These are phyloP conservation scores for Nelumbo lutea DNA, from an alignment of 164 flowering plant genomes.

Conservation along the genomic window DNA sequence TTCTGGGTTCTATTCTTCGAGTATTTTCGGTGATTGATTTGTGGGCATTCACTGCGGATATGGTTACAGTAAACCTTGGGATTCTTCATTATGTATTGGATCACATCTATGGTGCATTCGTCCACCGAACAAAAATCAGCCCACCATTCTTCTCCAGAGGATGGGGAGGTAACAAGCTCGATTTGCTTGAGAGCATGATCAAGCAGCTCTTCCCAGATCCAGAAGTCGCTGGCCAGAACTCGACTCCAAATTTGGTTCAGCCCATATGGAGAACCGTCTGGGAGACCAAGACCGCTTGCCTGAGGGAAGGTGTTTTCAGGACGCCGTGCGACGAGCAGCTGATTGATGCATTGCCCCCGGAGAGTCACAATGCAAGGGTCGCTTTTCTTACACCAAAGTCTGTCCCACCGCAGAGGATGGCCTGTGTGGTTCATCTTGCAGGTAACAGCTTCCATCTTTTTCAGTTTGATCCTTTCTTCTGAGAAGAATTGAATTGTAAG, in stretches of 20 bases:
- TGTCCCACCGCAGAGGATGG: slow-evolving; percentile 63
- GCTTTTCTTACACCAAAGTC: slow-evolving; percentile 77
- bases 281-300: slow-evolving; percentile 70
- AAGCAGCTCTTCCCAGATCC: slow-evolving; percentile 84
- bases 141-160: slow-evolving; percentile 91
- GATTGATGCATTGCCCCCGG: slow-evolving; percentile 84
- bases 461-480: not conserved
- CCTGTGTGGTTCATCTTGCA: slow-evolving; percentile 98
- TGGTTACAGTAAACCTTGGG: slow-evolving; percentile 84
- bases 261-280: slow-evolving; percentile 87
- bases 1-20: slow-evolving; percentile 4
- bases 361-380: slow-evolving; percentile 76
- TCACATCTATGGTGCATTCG: slow-evolving; percentile 88
- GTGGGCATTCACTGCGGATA: slow-evolving; percentile 6
- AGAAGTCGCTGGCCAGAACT: slow-evolving; percentile 51
- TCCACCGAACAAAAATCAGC: slow-evolving; percentile 75
- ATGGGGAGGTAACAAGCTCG: slow-evolving; percentile 92
- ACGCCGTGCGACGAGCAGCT: slow-evolving; percentile 80
- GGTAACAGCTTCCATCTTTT: slow-evolving; percentile 33
- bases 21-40: too few species aligned
- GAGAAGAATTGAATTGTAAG: not conserved
- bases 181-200: slow-evolving; percentile 68
- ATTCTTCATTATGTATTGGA: slow-evolving; percentile 88
- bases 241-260: slow-evolving; percentile 70
- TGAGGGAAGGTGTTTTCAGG: slow-evolving; percentile 79